Evolutionary conservation across 805 yeast genomes (phyloP), one percentile per base, ranked within the genome.

Genomic region (Myxozyma udenii): DNA sequence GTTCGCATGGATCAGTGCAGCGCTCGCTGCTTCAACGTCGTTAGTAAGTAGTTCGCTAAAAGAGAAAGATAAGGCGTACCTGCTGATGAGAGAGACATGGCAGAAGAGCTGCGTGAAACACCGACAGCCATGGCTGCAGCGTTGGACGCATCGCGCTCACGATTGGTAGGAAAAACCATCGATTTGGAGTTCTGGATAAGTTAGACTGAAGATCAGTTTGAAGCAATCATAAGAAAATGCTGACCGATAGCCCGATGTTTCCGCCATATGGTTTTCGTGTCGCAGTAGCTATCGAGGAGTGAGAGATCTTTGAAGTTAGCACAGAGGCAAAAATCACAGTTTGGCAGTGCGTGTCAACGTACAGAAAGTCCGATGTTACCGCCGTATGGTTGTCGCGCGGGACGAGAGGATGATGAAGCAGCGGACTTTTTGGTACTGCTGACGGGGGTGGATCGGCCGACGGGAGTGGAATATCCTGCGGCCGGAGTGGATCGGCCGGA

Each of bases 81-180:
- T 21, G 58, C 58, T 14, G 58, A 48, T 24, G 59, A 55, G 12
- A 55, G 48, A 11, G 44, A 37, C 42, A 39, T 44, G 5, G 49
- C 30, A n/a, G 59, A 53, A 23, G 37, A 28, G 16, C 50, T 47
- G 22, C 59, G 47, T 22, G 49, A 43, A 32, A 54, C 44, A 9
- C 33, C 33, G 14, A 42, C 14, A 4, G 48, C 48, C 9, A 40
- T 37, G 18, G 54, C 39, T 5, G 51, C 54, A 2, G 57, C 58
- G 2, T 47, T 43, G 4, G 46, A 23, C 3, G 59, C 53, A 19
- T 53, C 50, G 19, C 16, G 16, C 16, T 22, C 21, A 26, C 44
- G 12, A 25, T 26, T 23, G 7, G 39, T 32, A 28, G 41, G 51
- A 35, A 46, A 55, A 32, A 36, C 43, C 57, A 52, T 48, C 38